Base-by-base conservation (phyloP, 2,329 filamentous ascomycete genomes). In the Fusarium sp. region DNA sequence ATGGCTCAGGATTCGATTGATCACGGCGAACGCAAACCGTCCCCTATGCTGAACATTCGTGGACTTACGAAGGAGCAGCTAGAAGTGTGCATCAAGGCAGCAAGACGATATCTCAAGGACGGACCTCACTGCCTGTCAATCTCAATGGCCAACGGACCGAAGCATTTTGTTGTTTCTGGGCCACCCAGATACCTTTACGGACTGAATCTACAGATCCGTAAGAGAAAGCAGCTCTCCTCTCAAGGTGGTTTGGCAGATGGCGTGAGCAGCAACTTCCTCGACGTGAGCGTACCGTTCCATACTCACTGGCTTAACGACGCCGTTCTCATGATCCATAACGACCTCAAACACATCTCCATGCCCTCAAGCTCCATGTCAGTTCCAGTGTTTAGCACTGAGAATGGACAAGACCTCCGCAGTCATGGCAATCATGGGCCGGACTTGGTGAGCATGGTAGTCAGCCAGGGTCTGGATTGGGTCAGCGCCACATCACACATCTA, bases 221-320 rank as follows among this genome's bases (percentile, higher is more conserved):
- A 57, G 46, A 50, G 32, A 19, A 62, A 62, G 35, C 25, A 57
- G 7, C 7, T 53, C 9, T 8, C 13, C 10, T 25, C n/a, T 3
- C 49, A 43, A 19, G 4, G 4, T 6, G 33, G 7, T n/a, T 45
- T 32, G 8, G 35, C 22, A 9, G 27, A 33, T 47, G 27, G 14
- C 3, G n/a, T 57, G 9, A 27, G 41, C n/a, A 52, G 53, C 35
- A 57, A 14, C 13, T 62, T 62, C 23, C 47, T 62, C 19, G 17
- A 62, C 13, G 58, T 57, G 17, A 62, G 58, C 22, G 58, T 62
- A n/a, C 58, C 58, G 14, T 62, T 62, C 30, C 58, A 62, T 23
- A 62, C 33, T 17, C 15, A 19, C 10, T 62, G 53, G 53, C 53
- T 62, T 6, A 37, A 57, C 4, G 13, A 52, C 15, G 58, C 58